These are phyloP conservation scores for Penicillium sp. DNA, from an alignment of 2,329 filamentous ascomycete species.

Conservation along the genomic window DNA sequence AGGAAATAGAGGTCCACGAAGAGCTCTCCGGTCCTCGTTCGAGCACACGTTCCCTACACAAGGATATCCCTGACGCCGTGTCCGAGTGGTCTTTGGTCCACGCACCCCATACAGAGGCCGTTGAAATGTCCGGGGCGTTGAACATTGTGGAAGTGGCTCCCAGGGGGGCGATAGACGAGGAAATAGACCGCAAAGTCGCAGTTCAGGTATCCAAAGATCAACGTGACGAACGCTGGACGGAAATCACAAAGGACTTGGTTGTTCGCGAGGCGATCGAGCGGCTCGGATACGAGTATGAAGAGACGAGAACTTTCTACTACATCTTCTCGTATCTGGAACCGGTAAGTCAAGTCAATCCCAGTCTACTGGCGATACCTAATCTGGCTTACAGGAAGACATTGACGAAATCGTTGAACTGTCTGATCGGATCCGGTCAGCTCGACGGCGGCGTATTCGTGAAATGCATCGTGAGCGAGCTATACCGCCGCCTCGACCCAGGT, in stretches of 20 bases:
- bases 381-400: constrained; percentile 67
- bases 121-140: constrained; percentile 20
- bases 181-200: constrained; percentile 48
- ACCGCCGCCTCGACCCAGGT: constrained; percentile 18
- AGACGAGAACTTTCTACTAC: constrained; percentile 86
- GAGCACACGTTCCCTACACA: constrained; percentile 41
- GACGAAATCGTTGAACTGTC: constrained; percentile 76
- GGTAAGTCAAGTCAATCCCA: constrained; percentile 54
- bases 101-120: constrained; percentile 51
- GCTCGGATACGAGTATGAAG: constrained; percentile 81
- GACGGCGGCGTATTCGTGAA: constrained; percentile 55
- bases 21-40: constrained; percentile 2
- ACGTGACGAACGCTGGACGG: constrained; percentile 77
- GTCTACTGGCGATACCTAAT: neutral
- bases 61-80: constrained; percentile 57
- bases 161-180: constrained; percentile 51
- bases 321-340: constrained; percentile 85
- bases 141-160: constrained; percentile 21
- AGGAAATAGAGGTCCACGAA: constrained; percentile 19
- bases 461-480: constrained; percentile 48
- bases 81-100: constrained; percentile 78
- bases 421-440: constrained; percentile 69
- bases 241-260: constrained; percentile 91
- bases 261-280: constrained; percentile 79
- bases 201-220: constrained; percentile 44